Base-by-base conservation (phyloP, 2,329 filamentous ascomycete species). In the Ustulina deusta region DNA sequence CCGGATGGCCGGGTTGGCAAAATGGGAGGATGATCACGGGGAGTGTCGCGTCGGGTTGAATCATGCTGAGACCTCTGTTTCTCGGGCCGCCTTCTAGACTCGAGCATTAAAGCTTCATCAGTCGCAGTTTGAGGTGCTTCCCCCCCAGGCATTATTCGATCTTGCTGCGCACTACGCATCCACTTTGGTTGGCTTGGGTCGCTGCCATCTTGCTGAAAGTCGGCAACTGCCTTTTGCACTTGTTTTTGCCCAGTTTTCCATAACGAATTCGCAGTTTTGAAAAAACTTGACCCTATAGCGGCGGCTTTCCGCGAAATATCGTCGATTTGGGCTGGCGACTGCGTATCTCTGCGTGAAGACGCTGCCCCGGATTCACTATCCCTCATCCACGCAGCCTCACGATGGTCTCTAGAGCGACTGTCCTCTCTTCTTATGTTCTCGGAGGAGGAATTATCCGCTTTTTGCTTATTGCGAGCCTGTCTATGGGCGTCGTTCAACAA, bases 201-300 rank as follows among this genome's bases (percentile, higher is more conserved):
- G 29, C 85, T 83, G n/a, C 90, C 91, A 48, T 86, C 86, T 70
- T 88, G 85, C 72, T 91, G 88, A 66, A 98, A 92, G 17, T 99
- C 96, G 9, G 94, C 90, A 38, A 98, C 92, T 4, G 93, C 95
- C 79, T 96, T 93, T 75, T 97, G 93, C 65, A 98, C 88, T 78
- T 93, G 94, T 80, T 97, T 99, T 76, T 94, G 93, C 0, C 95
- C 90, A 2, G 92, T 93, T 78, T 97, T 99, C 96, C 96, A 99
- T 0, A 98, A 82, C 0, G 93, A 95, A 72, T 97, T 97, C 1
- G 96, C 96, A 2, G 94, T 96, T 79, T 99, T 99, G 79, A 98
- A 90, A 13, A 99, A 81, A 69, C 87, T 97, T 51, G 83, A 93
- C 0, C 96, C 93, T 76, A 98, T 85, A 38, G 94, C 91, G 6